A percentile compares a stretch with the other conserved stretches of the same genome.
Evolutionary conservation across 2,329 filamentous ascomycete species (phyloP).

Genomic region (Ceratocystis papillata): DNA sequence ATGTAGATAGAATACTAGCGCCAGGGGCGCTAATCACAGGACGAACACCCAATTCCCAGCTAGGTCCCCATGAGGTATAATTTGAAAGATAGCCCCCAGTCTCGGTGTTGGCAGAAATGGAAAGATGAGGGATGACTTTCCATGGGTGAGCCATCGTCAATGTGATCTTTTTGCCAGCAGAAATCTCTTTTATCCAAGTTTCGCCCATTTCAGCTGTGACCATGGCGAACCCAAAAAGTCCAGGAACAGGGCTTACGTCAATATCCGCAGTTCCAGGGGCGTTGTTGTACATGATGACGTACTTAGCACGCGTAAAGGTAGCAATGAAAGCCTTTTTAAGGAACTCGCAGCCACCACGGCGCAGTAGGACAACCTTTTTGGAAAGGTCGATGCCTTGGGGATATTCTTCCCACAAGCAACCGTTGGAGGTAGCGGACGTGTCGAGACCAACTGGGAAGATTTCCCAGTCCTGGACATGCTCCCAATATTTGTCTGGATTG

Average conservation of each 20-base stretch:
- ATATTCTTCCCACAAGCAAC: slow-evolving; percentile 41
- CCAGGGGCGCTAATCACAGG: slow-evolving; percentile 47
- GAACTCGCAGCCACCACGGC: slow-evolving; percentile 48
- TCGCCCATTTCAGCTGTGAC: slow-evolving; percentile 36
- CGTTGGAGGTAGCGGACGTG: slow-evolving; percentile 39
- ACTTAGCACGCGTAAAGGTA: slow-evolving; percentile 45
- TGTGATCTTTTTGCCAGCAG: slow-evolving; percentile 36
- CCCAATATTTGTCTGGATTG: slow-evolving; percentile 34
- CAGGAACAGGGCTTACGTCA: slow-evolving; percentile 30
- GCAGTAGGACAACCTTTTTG: slow-evolving; percentile 52
- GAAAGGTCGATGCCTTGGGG: slow-evolving; percentile 33
- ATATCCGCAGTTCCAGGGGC: slow-evolving; percentile 31
- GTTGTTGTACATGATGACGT: slow-evolving; percentile 54
- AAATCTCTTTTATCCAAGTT: slow-evolving; percentile 37
- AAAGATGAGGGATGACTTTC: slow-evolving; percentile 32
- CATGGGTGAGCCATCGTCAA: slow-evolving; percentile 37
- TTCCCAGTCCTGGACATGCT: slow-evolving; percentile 36
- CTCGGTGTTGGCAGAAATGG: slow-evolving; percentile 32
- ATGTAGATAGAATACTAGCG: slow-evolving; percentile 49
- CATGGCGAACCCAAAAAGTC: slow-evolving; percentile 35
- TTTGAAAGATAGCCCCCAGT: slow-evolving; percentile 43
- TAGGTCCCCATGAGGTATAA: slow-evolving; percentile 51
- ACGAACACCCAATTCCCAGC: slow-evolving; percentile 47
- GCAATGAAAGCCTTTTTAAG: slow-evolving; percentile 44
- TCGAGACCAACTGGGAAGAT: slow-evolving; percentile 43